Evolutionary conservation across 257 asterid species (phyloP), one percentile per base, ranked within the genome.

Genomic region (Solanum arcanum): DNA sequence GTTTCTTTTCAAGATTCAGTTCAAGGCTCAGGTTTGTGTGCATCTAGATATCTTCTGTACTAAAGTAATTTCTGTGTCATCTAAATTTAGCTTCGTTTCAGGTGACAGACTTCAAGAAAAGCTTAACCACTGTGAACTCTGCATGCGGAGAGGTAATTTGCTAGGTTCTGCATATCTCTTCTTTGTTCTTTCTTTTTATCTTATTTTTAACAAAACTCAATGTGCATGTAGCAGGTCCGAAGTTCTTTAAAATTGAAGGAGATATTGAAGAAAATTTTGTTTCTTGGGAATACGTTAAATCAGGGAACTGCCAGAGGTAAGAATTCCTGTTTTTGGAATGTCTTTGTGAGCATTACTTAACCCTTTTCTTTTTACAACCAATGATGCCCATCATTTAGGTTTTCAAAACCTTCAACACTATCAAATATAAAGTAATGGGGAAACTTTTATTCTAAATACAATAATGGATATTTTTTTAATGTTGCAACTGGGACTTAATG

Each of bases 291-390:
- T 90, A 94, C 96, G 39, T 90, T 97, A 91, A 97, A 97, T 90
- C 96, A 97, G 88, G 99, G 99, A 91, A 97, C 99, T 89, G 99
- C 99, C 84, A 94, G 99, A 91, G 99, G 99, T 96, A 91, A 88
- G 94, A 84, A 64, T 84, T 49, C 44, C 41, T 49, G 42, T 89
- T 37, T 89, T 72, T 84, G 46, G 44, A 46, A 86, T 18, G 69
- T 49, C 68, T 80, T 9, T 0, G 12, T 27, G 37, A 47, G 42
- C 29, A 29, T 47, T 29, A 27, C 68, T 49, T 49, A 47, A 80
- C 25, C 16, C 52, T 78, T 80, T 16, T 49, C 60, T 49, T 29
- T 16, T 78, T 80, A 29, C 44, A 80, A 10, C 44, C 44, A 29
- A 18, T 29, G 85, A 47, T 47, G 25, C 44, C 84, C 68, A 47